A percentile compares a stretch with the other conserved stretches of the same genome.
These are phyloP conservation scores for Epichloe hybrida DNA, from an alignment of 2,329 filamentous ascomycete species.

Conservation along the genomic window DNA sequence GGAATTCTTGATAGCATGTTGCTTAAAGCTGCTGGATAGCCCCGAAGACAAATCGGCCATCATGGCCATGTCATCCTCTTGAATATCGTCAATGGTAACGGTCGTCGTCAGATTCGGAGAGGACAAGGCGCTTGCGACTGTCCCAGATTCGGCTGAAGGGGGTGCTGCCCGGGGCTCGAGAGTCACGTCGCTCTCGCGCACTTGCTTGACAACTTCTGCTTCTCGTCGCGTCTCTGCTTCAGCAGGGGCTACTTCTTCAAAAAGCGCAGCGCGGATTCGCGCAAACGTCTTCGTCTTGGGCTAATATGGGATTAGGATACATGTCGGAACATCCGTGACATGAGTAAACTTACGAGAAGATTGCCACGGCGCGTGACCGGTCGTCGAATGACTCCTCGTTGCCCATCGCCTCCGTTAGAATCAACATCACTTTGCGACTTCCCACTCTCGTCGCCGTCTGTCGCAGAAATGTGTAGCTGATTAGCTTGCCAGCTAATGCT, in stretches of 20 bases:
- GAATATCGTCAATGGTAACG: constrained; percentile 53
- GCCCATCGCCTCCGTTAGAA: constrained; percentile 38
- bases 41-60: constrained; percentile 40
- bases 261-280: constrained; percentile 77
- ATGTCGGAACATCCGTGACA: background rate
- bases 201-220: constrained; percentile 89
- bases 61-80: constrained; percentile 55
- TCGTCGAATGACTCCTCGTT: constrained; percentile 66
- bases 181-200: constrained; percentile 74
- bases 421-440: constrained; percentile 54
- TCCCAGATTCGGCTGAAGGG: constrained; percentile 30
- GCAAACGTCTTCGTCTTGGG: constrained; percentile 96
- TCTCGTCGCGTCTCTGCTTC: constrained; percentile 84
- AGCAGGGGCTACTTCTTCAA: constrained; percentile 76
- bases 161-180: constrained; percentile 32
- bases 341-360: constrained; percentile 50
- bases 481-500: constrained; percentile 86
- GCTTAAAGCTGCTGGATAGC: constrained; percentile 57
- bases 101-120: constrained; percentile 55
- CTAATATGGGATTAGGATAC: constrained; percentile 27
- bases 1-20: constrained; percentile 58
- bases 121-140: constrained; percentile 45
- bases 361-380: constrained; percentile 80
- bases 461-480: constrained; percentile 69
- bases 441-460: constrained; percentile 47